These are phyloP conservation scores for Aristolochia californica DNA, from an alignment of 164 flowering plant species.

Conservation along the genomic window DNA sequence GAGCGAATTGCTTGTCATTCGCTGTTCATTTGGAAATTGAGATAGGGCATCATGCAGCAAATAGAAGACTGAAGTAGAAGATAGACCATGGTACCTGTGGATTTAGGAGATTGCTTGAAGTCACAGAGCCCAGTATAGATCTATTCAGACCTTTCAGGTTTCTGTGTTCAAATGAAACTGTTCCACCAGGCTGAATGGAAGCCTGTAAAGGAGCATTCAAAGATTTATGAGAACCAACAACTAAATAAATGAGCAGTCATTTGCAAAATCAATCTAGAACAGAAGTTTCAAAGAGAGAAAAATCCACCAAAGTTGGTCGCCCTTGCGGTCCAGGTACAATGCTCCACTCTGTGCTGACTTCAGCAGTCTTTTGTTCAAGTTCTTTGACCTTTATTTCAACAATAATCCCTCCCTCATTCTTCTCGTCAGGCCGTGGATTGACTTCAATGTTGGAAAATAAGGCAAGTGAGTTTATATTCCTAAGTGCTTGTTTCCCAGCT, in stretches of 20 bases:
- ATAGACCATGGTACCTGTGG: conserved; percentile 54
- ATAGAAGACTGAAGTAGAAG: conserved; percentile 1
- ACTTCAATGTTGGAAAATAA: conserved; percentile 96
- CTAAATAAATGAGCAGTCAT: background rate
- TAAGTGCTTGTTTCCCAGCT: conserved; percentile 92
- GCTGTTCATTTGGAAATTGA: too few relatives aligned
- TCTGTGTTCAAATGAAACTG: conserved; percentile 92
- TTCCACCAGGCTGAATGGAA: conserved; percentile 95
- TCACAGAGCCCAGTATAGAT: conserved; percentile 82
- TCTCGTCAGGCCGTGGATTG: conserved; percentile 92
- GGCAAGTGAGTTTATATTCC: conserved; percentile 76
- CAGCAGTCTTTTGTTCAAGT: conserved; percentile 89
- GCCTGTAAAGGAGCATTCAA: conserved; percentile 38
- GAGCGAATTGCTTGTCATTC: too few relatives aligned
- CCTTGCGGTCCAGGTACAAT: conserved; percentile 97
- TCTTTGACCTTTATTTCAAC: conserved; percentile 97
- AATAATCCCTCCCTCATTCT: conserved; percentile 91
- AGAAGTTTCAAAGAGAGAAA: background rate
- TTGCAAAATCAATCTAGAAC: background rate
- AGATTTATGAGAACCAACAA: background rate
- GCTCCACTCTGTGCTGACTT: conserved; percentile 97
- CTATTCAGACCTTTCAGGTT: conserved; percentile 83
- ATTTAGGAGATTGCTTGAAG: conserved; percentile 91
- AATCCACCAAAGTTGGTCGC: conserved; percentile 77
- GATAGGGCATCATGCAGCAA: too few relatives aligned